Conservation (phyloP, 768 basidiomycete species). For the Lactarius indigo region DNA sequence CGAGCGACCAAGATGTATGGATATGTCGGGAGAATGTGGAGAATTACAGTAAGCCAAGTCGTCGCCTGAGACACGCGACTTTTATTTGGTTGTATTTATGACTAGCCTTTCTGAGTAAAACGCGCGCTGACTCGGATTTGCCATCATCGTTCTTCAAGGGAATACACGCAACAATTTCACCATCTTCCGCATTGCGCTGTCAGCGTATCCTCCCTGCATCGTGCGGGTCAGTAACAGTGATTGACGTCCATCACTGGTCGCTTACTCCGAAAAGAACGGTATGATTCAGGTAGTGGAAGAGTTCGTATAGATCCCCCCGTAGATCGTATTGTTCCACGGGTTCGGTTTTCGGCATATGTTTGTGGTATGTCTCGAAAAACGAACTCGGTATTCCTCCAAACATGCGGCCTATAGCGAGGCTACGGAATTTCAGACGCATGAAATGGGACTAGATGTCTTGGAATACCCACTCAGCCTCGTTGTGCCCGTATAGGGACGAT, state of each 20-base stretch:
- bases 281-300: conserved; percentile 83
- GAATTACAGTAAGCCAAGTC: neutral
- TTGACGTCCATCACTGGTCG: conserved; percentile 13
- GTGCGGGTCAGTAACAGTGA: neutral
- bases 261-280: conserved; percentile 75
- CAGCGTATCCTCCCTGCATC: conserved; percentile 47
- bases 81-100: conserved; percentile 18
- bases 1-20: neutral
- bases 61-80: neutral
- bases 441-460: neutral
- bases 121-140: conserved; percentile 11
- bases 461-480: conserved; percentile 68
- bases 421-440: conserved; percentile 29
- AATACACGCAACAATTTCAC: conserved; percentile 39
- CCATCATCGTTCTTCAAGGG: conserved; percentile 20
- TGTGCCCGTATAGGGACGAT: conserved; percentile 75
- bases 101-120: neutral
- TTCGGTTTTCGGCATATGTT: conserved; percentile 57
- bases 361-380: conserved; percentile 66
- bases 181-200: conserved; percentile 50
- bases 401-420: conserved; percentile 73
- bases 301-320: conserved; percentile 65
- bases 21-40: neutral
- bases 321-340: conserved; percentile 63
- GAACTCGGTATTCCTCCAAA: conserved; percentile 68